Percentiles rank a stretch among this genome's conserved stretches.
Conservation (phyloP, 1,284 basidiomycete genomes). For the Pseudozyma hubeiensis region DNA sequence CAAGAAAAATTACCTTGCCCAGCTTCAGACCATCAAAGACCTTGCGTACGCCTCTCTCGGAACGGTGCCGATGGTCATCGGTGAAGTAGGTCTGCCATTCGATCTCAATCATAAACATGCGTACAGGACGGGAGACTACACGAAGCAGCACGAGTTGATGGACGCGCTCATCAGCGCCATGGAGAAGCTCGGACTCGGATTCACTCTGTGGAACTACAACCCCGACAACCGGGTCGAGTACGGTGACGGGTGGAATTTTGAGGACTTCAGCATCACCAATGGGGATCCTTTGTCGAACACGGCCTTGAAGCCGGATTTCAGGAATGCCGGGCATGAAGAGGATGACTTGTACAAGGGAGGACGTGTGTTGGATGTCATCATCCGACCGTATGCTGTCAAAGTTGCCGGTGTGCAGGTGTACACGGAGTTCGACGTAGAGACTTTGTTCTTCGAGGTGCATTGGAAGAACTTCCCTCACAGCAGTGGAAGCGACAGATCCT, state of each 20-base stretch:
- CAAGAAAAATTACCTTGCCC: constrained; percentile 48
- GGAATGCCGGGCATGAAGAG: constrained; percentile 70
- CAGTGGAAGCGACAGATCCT: constrained; percentile 22
- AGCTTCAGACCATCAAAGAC: constrained; percentile 45
- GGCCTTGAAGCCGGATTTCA: constrained; percentile 56
- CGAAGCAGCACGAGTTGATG: constrained; percentile 68
- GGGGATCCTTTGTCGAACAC: constrained; percentile 73
- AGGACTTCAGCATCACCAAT: constrained; percentile 77
- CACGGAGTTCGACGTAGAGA: constrained; percentile 53
- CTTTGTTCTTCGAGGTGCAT: constrained; percentile 53
- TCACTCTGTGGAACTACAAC: constrained; percentile 89
- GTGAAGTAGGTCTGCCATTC: constrained; percentile 66
- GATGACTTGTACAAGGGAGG: constrained; percentile 79
- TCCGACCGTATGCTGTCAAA: constrained; percentile 68
- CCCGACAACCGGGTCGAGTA: constrained; percentile 80
- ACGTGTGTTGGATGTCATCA: constrained; percentile 79
- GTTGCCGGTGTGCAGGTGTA: constrained; percentile 64
- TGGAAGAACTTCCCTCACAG: constrained; percentile 53
- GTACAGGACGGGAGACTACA: constrained; percentile 75
- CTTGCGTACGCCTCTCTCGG: constrained; percentile 55
- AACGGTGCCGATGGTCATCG: constrained; percentile 57
- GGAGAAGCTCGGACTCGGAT: constrained; percentile 64
- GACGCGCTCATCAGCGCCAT: constrained; percentile 67
- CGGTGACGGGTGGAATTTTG: constrained; percentile 95
- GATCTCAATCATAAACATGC: constrained; percentile 61